phyloP scores from a whole-genome alignment of 2,329 filamentous ascomycete genomes.

The Niveomyces coronatus region DNA sequence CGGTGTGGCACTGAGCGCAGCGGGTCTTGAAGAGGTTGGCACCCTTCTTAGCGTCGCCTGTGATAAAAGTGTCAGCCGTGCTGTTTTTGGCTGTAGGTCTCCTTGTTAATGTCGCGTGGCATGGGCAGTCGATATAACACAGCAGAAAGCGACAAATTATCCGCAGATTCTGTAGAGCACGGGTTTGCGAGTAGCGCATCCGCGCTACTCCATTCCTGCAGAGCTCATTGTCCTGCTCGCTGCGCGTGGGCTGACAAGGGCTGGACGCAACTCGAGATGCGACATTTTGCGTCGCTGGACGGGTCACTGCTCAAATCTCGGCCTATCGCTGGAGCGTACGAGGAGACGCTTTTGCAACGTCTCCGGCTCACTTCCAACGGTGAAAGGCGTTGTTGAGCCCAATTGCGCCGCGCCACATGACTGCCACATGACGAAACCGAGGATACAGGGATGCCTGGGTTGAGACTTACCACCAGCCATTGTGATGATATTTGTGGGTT shows the following conservation, averaged over 20 bases:
- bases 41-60: slow-evolving; percentile 92
- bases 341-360: no score
- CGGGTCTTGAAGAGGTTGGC: slow-evolving; percentile 98
- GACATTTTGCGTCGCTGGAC: slow-evolving; percentile 5
- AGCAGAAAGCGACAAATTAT: no score
- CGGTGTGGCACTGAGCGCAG: slow-evolving; percentile 97
- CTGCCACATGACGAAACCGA: slow-evolving; percentile 2
- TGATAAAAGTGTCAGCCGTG: slow-evolving; percentile 18
- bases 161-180: no score
- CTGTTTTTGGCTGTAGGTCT: background rate
- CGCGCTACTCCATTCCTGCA: no score
- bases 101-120: slow-evolving; percentile 1
- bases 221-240: no score
- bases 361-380: background rate
- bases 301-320: no score
- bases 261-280: background rate
- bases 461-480: slow-evolving; percentile 36
- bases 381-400: no score
- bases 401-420: no score
- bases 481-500: slow-evolving; percentile 20
- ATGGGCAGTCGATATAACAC: no score
- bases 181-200: no score
- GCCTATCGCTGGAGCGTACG: no score
- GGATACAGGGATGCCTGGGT: background rate
- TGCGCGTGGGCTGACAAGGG: background rate